Base-by-base conservation (phyloP, 2,329 filamentous ascomycete species). In the Colletotrichum spaethianum region DNA sequence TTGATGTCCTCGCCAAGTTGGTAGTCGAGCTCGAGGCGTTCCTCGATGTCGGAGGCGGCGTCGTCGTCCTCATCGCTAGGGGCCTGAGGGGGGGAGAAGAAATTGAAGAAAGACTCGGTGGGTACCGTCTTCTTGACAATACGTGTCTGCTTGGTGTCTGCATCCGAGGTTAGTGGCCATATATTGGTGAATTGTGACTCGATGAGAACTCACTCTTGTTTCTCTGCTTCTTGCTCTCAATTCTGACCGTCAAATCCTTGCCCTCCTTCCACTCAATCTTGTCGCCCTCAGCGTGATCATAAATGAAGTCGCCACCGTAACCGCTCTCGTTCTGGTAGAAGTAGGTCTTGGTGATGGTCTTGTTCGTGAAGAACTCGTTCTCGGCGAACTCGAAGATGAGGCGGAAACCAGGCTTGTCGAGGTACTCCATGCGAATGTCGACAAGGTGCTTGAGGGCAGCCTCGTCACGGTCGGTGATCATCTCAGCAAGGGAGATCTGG, bases 1-100 rank as follows among this genome's bases (percentile, higher is more conserved):
- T 99, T 99, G 86, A 99, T 98, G 81, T 99, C 96, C 87, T 99
- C 96, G 76, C 96, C 96, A 55, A 99, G 92, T 86, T 98, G 96
- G 84, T 98, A 99, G 86, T 99, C 96, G 63, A 99, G 92, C 87
- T 99, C 96, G 68, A 99, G 91, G 75, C 96, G 95, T 85, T 98
- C 95, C 87, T 99, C 96, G 63, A 99, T 97, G 82, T 99, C 96
- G 63, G 92, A 93, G 67, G 93, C 91, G 73, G 93, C 92, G 76
- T 96, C 93, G 44, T 91, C 93, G 18, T 87, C 85, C 61, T 94
- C 92, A 42, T 93, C 93, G 61, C 87, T 88, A 36, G 94, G 96
- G 73, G 94, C 93, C 85, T 94, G 94, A 57, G 96, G 97, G 33
- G 96, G 96, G 66, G 95, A 95, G 88, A 99, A 99, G 91, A 98